Conservation (phyloP, 2,329 filamentous ascomycete species). For the Pyrenophora teres region DNA sequence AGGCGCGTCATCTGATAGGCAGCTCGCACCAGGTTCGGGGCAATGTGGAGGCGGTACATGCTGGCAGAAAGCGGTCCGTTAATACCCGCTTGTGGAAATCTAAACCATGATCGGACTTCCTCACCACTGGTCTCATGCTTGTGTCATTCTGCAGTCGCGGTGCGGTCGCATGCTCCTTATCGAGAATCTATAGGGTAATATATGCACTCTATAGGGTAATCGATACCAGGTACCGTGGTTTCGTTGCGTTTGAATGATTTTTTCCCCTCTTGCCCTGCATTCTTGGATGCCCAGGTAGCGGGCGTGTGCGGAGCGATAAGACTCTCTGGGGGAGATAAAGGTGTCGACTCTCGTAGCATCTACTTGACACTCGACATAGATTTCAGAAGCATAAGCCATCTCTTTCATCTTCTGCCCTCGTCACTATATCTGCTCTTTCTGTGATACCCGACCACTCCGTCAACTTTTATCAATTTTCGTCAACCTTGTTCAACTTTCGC, state of each 20-base stretch:
- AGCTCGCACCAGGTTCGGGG: constrained; percentile 14
- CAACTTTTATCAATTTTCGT: not conserved
- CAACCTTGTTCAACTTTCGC: constrained; percentile 4
- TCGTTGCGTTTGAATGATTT: constrained; percentile 12
- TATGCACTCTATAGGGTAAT: constrained; percentile 43
- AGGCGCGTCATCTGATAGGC: constrained; percentile 22
- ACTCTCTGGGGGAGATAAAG: constrained; percentile 20
- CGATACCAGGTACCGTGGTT: constrained; percentile 25
- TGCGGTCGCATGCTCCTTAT: constrained; percentile 31
- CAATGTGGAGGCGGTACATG: constrained; percentile 19
- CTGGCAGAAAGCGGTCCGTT: constrained; percentile 31
- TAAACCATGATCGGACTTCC: constrained; percentile 27
- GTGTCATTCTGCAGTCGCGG: constrained; percentile 33
- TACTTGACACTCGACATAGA: constrained; percentile 1
- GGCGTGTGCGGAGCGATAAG: constrained; percentile 34
- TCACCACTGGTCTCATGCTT: constrained; percentile 25
- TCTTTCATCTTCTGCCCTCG: not conserved
- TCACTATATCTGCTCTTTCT: constrained; percentile 1
- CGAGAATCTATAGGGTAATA: constrained; percentile 44
- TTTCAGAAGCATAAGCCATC: not conserved
- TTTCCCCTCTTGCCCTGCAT: constrained; percentile 18
- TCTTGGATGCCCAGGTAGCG: constrained; percentile 21
- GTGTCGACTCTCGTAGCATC: constrained; percentile 7
- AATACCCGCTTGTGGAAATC: constrained; percentile 41
- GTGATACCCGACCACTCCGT: constrained; percentile 11